phyloP scores from a whole-genome alignment of 2,329 filamentous ascomycete species.

The Fonsecaea multimorphosa region DNA sequence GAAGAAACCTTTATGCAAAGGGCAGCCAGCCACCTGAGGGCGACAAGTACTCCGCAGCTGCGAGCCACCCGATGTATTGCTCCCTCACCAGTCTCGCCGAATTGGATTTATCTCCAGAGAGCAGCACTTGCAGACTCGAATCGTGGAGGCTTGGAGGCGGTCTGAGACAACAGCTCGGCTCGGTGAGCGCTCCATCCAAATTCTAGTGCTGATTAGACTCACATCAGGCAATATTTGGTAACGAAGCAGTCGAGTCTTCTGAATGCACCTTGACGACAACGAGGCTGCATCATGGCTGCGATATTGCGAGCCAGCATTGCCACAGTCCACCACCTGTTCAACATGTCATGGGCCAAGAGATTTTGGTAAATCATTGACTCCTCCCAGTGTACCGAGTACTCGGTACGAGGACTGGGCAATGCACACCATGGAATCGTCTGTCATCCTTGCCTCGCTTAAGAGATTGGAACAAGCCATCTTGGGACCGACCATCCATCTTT shows the following conservation, averaged over 20 bases:
- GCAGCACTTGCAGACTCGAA: neutral
- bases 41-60: too few relatives aligned
- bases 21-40: too few relatives aligned
- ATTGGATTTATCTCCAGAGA: neutral
- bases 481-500: neutral
- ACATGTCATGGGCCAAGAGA: neutral
- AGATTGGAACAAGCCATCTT: neutral
- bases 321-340: neutral
- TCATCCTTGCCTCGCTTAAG: neutral
- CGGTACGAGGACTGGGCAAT: slow-evolving; percentile 27
- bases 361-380: neutral
- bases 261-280: neutral
- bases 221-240: neutral
- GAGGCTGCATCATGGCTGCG: neutral
- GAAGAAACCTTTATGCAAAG: too few relatives aligned
- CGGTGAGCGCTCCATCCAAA: neutral
- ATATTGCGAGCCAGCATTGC: neutral
- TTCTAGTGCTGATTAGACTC: neutral
- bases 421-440: slow-evolving; percentile 13
- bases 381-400: too few relatives aligned
- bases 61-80: too few relatives aligned
- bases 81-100: too few relatives aligned
- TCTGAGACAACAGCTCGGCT: neutral
- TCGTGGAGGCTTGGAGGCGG: neutral
- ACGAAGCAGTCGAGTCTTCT: neutral